Evolutionary conservation across 1,139 yeast genomes (phyloP), one percentile per base, ranked within the genome.

Genomic region (Kurtzmaniella quercitrusa): DNA sequence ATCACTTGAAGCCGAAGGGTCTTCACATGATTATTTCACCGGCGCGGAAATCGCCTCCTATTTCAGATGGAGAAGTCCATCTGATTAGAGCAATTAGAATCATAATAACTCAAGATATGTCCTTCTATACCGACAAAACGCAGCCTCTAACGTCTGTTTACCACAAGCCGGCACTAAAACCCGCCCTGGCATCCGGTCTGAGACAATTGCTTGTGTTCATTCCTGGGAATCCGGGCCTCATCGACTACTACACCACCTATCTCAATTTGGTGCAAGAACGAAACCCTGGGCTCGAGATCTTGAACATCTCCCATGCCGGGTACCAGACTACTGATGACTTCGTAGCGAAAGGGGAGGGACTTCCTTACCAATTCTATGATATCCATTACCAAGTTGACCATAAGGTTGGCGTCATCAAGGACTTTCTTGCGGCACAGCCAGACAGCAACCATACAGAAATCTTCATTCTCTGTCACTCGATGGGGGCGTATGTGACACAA

Each of bases 221-320:
- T 10, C 88, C 89, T 0, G 89, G 89, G 0, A 82, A 82, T 50
- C 89, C 89, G 0, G 89, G 88, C 0, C 58, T 82, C 19, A 73
- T 78, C 25, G 81, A 79, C 48, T 82, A 71, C 56, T 82, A 82
- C 55, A 65, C 65, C 10, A 69, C 73, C 1, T 82, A 77, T 53
- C 61, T 82, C 34, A 65, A 64, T 31, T 56, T 66, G 33, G 57
- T 82, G 41, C 79, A 78, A 43, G 47, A 56, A 29, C 54, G 56
- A 33, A 59, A 66, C 41, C 82, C 85, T 0, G 56, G 60, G 2
- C 63, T 68, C 42, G 84, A 79, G 53, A 51, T 78, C 1, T 60
- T 79, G 37, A 77, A 82, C 41, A 66, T 79, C 25, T 77, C 85
- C 21, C 85, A 81, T 50, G 75, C 75, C 10, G 85, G 85, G 3